Evolutionary conservation across 139 green algal species (phyloP).

Genomic region (Tetradesmus obliquus): DNA sequence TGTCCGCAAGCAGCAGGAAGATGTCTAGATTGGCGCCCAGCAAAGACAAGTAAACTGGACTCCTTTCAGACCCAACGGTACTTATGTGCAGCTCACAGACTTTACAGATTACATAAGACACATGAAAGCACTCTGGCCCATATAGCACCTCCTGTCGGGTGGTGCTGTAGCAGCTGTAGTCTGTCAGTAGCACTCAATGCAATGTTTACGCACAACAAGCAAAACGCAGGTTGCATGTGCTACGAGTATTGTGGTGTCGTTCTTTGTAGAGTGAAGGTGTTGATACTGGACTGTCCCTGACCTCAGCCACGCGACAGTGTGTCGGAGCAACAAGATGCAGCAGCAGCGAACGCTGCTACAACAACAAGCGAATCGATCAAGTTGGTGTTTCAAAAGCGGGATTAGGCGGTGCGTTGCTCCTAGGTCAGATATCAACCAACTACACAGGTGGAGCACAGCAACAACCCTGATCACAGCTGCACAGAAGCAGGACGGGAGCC

Average conservation of each 20-base stretch:
- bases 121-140: too few species aligned
- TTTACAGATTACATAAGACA: too few species aligned
- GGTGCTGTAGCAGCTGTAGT: not conserved
- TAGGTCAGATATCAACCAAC: not conserved
- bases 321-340: not conserved
- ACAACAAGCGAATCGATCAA: not conserved
- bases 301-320: not conserved
- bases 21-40: not conserved
- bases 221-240: not conserved
- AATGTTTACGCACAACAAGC: not conserved
- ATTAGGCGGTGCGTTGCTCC: not conserved
- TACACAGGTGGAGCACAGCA: not conserved
- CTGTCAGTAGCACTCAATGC: not conserved
- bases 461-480: not conserved
- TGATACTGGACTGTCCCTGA: not conserved
- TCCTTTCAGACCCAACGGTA: not conserved
- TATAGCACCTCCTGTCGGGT: not conserved
- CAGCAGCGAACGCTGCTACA: not conserved
- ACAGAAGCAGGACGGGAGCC: not conserved
- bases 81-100: not conserved
- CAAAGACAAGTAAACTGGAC: not conserved
- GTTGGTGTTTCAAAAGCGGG: not conserved
- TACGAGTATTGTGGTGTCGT: too few species aligned
- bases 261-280: not conserved
- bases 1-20: not conserved